Percentiles rank a stretch among this genome's conserved stretches.
Conservation (phyloP, 129 eudicot genomes). For the Dittrichia graveolens region DNA sequence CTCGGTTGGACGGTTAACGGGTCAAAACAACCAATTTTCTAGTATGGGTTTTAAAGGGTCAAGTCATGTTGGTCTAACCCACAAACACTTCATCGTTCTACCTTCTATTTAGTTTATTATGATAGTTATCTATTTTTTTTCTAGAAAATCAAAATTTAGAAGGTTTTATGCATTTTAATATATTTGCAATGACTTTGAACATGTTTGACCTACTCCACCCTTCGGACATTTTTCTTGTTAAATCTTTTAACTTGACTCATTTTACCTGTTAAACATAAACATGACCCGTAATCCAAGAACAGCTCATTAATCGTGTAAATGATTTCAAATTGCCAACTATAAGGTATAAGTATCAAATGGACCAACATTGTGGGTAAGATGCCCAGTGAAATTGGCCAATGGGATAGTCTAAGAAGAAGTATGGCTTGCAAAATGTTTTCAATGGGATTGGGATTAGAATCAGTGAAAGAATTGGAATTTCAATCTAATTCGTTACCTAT, state of each 20-base stretch:
- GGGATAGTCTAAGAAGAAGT: not conserved
- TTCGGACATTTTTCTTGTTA: not conserved
- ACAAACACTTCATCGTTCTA: not conserved
- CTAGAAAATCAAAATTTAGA: not conserved
- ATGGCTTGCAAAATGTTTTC: no score
- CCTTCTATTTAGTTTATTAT: not conserved
- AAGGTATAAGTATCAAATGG: not conserved
- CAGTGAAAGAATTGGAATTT: no score
- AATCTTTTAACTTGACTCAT: not conserved
- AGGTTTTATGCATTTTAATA: not conserved
- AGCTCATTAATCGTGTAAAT: not conserved
- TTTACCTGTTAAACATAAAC: not conserved
- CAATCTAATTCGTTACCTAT: no score
- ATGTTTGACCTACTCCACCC: not conserved
- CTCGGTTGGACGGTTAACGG: not conserved
- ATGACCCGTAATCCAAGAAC: not conserved
- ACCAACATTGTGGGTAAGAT: not conserved
- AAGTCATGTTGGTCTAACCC: not conserved
- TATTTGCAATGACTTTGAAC: not conserved
- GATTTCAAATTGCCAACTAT: not conserved
- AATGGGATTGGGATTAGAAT: no score
- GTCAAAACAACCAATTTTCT: not conserved
- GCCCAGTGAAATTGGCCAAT: conserved; percentile 4
- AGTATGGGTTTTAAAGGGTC: not conserved
- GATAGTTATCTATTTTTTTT: no score